Conservation (phyloP, 1,284 basidiomycete genomes). For the Fistulina hepatica region DNA sequence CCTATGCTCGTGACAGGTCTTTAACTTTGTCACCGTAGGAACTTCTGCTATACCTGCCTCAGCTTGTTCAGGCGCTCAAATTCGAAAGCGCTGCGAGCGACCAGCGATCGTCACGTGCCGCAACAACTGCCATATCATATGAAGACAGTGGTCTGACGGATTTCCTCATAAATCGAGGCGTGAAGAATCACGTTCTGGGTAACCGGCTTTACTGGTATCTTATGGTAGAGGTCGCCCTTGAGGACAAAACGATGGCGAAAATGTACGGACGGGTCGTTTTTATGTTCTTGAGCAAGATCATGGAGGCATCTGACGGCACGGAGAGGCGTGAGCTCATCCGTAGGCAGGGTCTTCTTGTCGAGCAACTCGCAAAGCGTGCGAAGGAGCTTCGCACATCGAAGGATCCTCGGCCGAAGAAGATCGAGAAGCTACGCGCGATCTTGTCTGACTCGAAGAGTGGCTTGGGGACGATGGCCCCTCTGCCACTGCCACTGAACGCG, state of each 20-base stretch:
- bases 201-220: conserved; percentile 97
- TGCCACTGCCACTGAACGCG: conserved; percentile 87
- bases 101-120: conserved; percentile 52
- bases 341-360: conserved; percentile 79
- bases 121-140: conserved; percentile 63
- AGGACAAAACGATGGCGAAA: conserved; percentile 76
- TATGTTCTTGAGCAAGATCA: conserved; percentile 78
- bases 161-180: conserved; percentile 82
- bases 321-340: conserved; percentile 74
- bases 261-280: conserved; percentile 88
- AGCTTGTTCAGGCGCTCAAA: conserved; percentile 95
- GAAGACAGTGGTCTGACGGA: conserved; percentile 82
- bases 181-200: conserved; percentile 74
- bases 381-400: conserved; percentile 84
- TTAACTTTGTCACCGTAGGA: conserved; percentile 43
- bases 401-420: conserved; percentile 92
- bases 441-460: conserved; percentile 81
- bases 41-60: conserved; percentile 84
- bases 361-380: conserved; percentile 73
- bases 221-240: conserved; percentile 81
- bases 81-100: conserved; percentile 78
- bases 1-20: conserved; percentile 1
- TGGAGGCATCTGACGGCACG: conserved; percentile 63
- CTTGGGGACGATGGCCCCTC: conserved; percentile 61
- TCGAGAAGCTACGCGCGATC: conserved; percentile 81